Conservation (phyloP, 371 early-diverging fungal species). For the Ordospora colligata region DNA sequence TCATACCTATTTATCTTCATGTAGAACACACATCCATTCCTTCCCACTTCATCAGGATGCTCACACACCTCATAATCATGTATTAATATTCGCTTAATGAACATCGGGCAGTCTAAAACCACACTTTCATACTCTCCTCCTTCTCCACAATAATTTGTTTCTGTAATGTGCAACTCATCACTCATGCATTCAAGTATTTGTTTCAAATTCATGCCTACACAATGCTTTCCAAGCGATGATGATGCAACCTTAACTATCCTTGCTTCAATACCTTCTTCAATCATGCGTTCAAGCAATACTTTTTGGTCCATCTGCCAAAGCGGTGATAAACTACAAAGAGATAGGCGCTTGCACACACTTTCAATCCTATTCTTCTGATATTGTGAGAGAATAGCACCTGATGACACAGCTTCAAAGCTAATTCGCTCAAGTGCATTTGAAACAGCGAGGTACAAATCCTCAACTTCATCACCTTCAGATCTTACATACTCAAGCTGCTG, state of each 20-base stretch:
- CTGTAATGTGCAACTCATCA: conserved; percentile 59
- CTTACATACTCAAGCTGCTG: conserved; percentile 61
- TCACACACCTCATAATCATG: conserved; percentile 14
- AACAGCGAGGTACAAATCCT: conserved; percentile 76
- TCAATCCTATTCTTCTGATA: conserved; percentile 94
- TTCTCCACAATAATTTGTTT: conserved; percentile 87
- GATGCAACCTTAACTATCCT: conserved; percentile 86
- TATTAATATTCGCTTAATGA: conserved; percentile 66
- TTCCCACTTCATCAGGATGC: conserved; percentile 42
- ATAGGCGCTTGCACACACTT: conserved; percentile 75
- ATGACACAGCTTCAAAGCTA: conserved; percentile 75
- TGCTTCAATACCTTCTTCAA: conserved; percentile 70
- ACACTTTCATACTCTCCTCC: conserved; percentile 98
- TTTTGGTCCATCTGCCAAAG: conserved; percentile 82
- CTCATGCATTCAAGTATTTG: conserved; percentile 36
- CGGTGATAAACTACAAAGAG: conserved; percentile 71
- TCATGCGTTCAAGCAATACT: conserved; percentile 78
- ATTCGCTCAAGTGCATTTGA: conserved; percentile 68
- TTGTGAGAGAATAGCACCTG: conserved; percentile 89
- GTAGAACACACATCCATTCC: conserved; percentile 35
- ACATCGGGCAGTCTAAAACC: conserved; percentile 88
- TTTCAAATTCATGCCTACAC: conserved; percentile 32
- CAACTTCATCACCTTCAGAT: conserved; percentile 77
- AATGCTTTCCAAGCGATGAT: conserved; percentile 58
- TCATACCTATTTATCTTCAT: background rate